Evolutionary conservation across 2,329 filamentous ascomycete species (phyloP).

Genomic region (Septoria petroselini): DNA sequence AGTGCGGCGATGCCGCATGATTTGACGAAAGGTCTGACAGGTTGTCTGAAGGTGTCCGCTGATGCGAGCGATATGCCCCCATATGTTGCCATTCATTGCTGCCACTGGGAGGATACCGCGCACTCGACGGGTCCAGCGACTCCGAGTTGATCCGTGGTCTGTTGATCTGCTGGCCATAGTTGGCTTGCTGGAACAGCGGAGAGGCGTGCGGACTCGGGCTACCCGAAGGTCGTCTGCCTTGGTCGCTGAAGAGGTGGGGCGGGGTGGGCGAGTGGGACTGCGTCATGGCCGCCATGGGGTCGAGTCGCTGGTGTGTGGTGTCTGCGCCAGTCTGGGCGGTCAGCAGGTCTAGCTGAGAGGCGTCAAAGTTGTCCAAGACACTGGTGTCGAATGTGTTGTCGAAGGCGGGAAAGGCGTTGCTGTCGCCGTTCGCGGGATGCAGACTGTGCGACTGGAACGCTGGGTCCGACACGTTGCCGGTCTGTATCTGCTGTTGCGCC

Average conservation of each 20-base stretch:
- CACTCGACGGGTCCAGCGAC: slow-evolving; percentile 60
- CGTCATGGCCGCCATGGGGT: slow-evolving; percentile 52
- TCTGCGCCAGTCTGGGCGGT: slow-evolving; percentile 45
- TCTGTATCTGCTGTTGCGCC: slow-evolving; percentile 35
- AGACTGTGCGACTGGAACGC: slow-evolving; percentile 42
- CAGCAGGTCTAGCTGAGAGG: slow-evolving; percentile 42
- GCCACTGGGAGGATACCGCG: slow-evolving; percentile 54
- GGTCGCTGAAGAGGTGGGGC: slow-evolving; percentile 56
- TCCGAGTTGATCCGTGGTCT: slow-evolving; percentile 56
- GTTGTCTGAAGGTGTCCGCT: slow-evolving; percentile 77
- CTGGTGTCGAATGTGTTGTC: slow-evolving; percentile 57
- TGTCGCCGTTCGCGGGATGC: slow-evolving; percentile 38
- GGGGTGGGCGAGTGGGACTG: slow-evolving; percentile 52
- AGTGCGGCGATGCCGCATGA: slow-evolving; percentile 71
- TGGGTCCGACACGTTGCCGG: slow-evolving; percentile 39
- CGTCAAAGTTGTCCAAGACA: slow-evolving; percentile 52
- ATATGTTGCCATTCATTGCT: slow-evolving; percentile 58
- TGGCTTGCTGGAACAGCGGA: slow-evolving; percentile 52
- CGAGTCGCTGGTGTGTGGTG: slow-evolving; percentile 43
- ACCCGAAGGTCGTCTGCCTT: slow-evolving; percentile 51
- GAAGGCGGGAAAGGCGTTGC: slow-evolving; percentile 56
- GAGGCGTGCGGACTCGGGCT: slow-evolving; percentile 54
- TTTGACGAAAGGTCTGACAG: slow-evolving; percentile 81
- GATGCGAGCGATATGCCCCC: slow-evolving; percentile 72
- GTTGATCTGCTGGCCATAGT: slow-evolving; percentile 45